Evolutionary conservation across 2,329 filamentous ascomycete species (phyloP), one percentile per base, ranked within the genome.

Genomic region (Colletotrichum godetiae): DNA sequence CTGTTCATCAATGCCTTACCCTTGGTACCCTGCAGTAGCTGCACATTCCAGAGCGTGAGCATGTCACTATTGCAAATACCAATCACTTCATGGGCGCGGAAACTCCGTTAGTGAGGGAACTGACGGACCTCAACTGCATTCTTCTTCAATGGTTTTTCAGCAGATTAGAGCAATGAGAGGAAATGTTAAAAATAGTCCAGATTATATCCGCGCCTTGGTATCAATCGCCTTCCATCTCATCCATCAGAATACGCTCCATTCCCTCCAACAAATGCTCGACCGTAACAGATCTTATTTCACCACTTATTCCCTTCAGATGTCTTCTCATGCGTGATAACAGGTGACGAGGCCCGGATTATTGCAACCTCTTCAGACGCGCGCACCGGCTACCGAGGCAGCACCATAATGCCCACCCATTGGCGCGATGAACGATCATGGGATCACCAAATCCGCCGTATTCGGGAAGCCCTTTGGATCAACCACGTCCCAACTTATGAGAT

Each of bases 371-470:
- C 70, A 22, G 11, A 22, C 12, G 10, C 19, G 24, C 12, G 10
- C 53, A 65, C 58, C 35, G 8, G 37, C 42, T 61, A 31, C 56
- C 33, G 60, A 68, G 67, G 67, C 56, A 65, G 33, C 56, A 46
- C 35, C 42, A 42, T 55, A 61, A 46, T 57, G 56, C 56, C 59
- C 60, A 65, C 42, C n/a, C 66, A 35, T 35, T 24, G 29, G 24
- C 27, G 19, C 24, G 55, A 37, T 12, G 19, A 37, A n/a, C 56
- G 33, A 61, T 66, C 60, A 57, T 27, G 67, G 52, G 56, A 53
- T 46, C 10, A 56, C 19, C 42, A 7, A 10, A 52, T 33, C 46
- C 24, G 12, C 67, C 67, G 67, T 73, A 73, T 73, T 73, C 70
- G 70, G 67, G 46, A 70, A 65, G 24, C 13, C 37, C 19, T 35